These are phyloP conservation scores for Melastoma candidum DNA, from an alignment of 441 rosid genomes.

Conservation along the genomic window DNA sequence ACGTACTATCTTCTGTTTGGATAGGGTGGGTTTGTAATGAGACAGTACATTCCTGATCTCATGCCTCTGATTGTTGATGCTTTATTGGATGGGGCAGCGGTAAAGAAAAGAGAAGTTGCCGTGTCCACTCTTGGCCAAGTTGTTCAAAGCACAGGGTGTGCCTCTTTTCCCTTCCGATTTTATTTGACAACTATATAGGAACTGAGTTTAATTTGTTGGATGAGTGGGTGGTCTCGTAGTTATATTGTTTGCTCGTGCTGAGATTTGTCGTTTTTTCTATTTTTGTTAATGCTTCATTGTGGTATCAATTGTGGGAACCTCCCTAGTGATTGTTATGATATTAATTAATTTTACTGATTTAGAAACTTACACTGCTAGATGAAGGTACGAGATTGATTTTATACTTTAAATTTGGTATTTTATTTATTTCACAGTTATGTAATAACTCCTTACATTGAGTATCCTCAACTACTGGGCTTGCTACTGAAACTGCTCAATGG, in stretches of 20 bases:
- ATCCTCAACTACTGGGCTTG: constrained; percentile 84
- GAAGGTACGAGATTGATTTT: too few relatives aligned
- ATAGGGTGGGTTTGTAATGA: constrained; percentile 98
- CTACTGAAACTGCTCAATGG: constrained; percentile 97
- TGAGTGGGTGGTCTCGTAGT: too few relatives aligned
- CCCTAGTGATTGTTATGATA: background rate
- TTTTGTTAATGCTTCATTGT: background rate
- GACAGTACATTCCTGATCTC: constrained; percentile 84
- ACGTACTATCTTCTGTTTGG: constrained; percentile 22
- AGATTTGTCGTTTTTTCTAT: background rate
- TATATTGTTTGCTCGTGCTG: too few relatives aligned
- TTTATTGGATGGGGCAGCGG: constrained; percentile 97
- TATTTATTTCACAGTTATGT: constrained; percentile 54
- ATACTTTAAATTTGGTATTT: constrained; percentile 2
- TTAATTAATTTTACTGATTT: too few relatives aligned
- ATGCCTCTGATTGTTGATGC: constrained; percentile 99
- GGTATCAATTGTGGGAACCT: constrained; percentile 7
- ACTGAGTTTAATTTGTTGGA: too few relatives aligned
- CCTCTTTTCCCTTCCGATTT: constrained; percentile 2
- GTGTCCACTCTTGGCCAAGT: constrained; percentile 99
- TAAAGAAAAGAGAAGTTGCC: constrained; percentile 94
- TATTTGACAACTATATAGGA: background rate
- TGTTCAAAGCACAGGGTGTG: constrained; percentile 98
- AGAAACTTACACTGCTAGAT: too few relatives aligned
- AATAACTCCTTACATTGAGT: constrained; percentile 92